These are phyloP conservation scores for Pseudozyma tsukubaensis DNA, from an alignment of 1,284 basidiomycete species.

Conservation along the genomic window DNA sequence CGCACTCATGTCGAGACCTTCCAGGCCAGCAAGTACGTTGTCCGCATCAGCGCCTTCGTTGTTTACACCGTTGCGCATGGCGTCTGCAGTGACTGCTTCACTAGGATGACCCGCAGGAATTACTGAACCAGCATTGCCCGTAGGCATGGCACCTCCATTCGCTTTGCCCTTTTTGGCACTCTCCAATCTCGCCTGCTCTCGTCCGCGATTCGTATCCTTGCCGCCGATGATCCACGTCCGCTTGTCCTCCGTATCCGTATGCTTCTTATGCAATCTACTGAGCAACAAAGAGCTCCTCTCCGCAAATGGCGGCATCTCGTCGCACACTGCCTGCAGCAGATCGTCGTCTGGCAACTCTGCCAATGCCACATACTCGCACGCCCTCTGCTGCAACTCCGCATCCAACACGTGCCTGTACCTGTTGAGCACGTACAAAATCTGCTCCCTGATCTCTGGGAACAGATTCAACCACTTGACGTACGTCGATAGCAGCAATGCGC, in stretches of 20 bases:
- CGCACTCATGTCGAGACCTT: slow-evolving; percentile 80
- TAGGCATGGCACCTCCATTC: slow-evolving; percentile 64
- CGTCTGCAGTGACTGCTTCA: slow-evolving; percentile 52
- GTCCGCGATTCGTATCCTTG: slow-evolving; percentile 86
- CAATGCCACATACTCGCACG: slow-evolving; percentile 74
- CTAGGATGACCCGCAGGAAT: slow-evolving; percentile 48
- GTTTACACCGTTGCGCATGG: slow-evolving; percentile 24
- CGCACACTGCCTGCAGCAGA: slow-evolving; percentile 90
- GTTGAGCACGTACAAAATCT: slow-evolving; percentile 93
- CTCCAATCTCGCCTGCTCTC: slow-evolving; percentile 74
- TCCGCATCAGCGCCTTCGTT: slow-evolving; percentile 61
- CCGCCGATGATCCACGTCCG: slow-evolving; percentile 95
- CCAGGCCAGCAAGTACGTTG: slow-evolving; percentile 81
- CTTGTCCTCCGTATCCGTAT: slow-evolving; percentile 82
- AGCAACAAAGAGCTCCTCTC: slow-evolving; percentile 86
- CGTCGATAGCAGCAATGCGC: slow-evolving; percentile 91
- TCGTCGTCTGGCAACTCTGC: slow-evolving; percentile 77
- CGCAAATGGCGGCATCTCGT: slow-evolving; percentile 99
- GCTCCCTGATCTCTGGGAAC: slow-evolving; percentile 96
- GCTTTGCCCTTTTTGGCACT: slow-evolving; percentile 69
- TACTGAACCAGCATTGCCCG: slow-evolving; percentile 47
- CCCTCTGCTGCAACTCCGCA: slow-evolving; percentile 95
- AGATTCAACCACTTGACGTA: slow-evolving; percentile 99
- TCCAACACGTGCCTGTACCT: slow-evolving; percentile 96
- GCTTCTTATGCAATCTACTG: slow-evolving; percentile 85